phyloP scores from a whole-genome alignment of 768 basidiomycete genomes.

The Pleurotus cornucopiae region DNA sequence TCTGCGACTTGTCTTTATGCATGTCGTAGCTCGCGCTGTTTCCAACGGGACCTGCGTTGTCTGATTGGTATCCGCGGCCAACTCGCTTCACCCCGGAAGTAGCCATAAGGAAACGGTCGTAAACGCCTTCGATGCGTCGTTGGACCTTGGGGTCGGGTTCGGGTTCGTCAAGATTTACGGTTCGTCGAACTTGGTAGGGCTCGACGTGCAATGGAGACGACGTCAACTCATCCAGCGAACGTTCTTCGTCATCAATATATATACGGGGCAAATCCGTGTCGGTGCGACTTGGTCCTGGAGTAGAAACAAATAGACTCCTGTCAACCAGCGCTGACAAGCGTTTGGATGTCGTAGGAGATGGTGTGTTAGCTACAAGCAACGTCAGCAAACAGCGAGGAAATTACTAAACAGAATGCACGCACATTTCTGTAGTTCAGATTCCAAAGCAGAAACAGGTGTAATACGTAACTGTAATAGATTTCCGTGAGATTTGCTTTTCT shows the following conservation, averaged over 20 bases:
- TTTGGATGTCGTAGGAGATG: slow-evolving; percentile 38
- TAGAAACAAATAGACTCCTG: slow-evolving; percentile 61
- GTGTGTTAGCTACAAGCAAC: slow-evolving; percentile 21
- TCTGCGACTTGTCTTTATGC: slow-evolving; percentile 26
- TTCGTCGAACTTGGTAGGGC: slow-evolving; percentile 53
- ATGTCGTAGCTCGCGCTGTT: slow-evolving; percentile 24
- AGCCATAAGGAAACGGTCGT: slow-evolving; percentile 81
- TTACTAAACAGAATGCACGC: slow-evolving; percentile 18
- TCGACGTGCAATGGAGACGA: slow-evolving; percentile 63
- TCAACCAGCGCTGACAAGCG: slow-evolving; percentile 68
- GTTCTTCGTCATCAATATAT: slow-evolving; percentile 22
- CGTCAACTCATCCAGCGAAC: slow-evolving; percentile 50
- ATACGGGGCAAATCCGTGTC: slow-evolving; percentile 27
- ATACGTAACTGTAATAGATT: slow-evolving; percentile 64
- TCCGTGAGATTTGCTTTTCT: slow-evolving; percentile 64
- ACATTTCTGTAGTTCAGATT: slow-evolving; percentile 65
- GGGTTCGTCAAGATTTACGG: slow-evolving; percentile 26
- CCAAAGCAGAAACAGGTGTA: slow-evolving; percentile 58
- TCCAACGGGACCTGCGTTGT: slow-evolving; percentile 42
- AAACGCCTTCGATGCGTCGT: slow-evolving; percentile 66
- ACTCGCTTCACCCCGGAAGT: slow-evolving; percentile 76
- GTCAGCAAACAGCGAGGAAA: slow-evolving; percentile 1
- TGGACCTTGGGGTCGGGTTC: slow-evolving; percentile 53
- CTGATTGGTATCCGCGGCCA: slow-evolving; percentile 79
- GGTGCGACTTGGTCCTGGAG: slow-evolving; percentile 38